Base-by-base conservation (phyloP, 2,329 filamentous ascomycete genomes). In the Akanthomyces muscarius region DNA sequence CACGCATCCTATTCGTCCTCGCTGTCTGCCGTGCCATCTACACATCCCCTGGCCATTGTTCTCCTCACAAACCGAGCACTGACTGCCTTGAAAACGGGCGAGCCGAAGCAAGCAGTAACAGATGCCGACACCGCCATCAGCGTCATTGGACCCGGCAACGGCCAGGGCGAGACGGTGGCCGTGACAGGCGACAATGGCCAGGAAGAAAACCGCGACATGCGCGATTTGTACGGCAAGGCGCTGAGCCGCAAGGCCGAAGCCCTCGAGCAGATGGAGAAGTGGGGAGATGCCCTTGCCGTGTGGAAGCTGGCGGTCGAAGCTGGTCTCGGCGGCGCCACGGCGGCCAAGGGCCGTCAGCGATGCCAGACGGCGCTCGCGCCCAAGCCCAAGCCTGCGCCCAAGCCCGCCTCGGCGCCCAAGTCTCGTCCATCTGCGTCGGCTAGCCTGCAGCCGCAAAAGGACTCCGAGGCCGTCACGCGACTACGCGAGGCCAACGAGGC, bases 171-270 rank as follows among this genome's bases (percentile, higher is more conserved):
- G 76, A 85, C 79, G 7, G 91, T 99, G 50, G 82, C 89, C 23
- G 80, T 97, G 0, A 82, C 81, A 28, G 82, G 81, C 25, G 78
- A 79, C 6, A 83, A 83, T 62, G 77, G 80, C n/a, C 77, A 77
- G 47, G 83, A 87, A 41, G 82, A 88, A 62, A 79, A 80, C 23
- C 95, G 96, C 68, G 89, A 94, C 54, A 96, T 99, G 91, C 89
- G 86, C 66, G 93, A 97, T 21, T 90, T 97, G 66, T 98, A 90
- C 71, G 93, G 92, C 60, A 99, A 98, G 75, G 94, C 94, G 0
- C 79, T 98, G 36, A 94, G 91, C 77, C 89, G 95, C 61, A 98
- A 98, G 78, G 95, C 95, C 0, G 95, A 99, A 76, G 95, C 92
- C 1, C 81, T 98, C 8, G 95, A 99, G 75, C 90, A 97, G 72